Base-by-base conservation (phyloP, 306 rosid species). In the Trichosanthes cucumerina region DNA sequence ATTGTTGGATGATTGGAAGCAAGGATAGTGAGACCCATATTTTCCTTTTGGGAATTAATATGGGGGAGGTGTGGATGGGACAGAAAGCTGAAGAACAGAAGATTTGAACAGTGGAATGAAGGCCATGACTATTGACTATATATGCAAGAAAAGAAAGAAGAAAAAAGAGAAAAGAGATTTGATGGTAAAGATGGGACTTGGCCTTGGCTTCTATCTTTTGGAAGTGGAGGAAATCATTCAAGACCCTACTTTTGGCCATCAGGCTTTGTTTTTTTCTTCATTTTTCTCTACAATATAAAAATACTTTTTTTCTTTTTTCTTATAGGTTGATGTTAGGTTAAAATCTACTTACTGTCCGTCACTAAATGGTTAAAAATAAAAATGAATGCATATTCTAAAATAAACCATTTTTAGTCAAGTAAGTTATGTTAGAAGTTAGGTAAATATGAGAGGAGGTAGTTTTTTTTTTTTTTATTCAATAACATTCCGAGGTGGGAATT, bases 31-130 rank as follows among this genome's bases (percentile, higher is more conserved):
- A 89, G 96, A 84, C 91, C 91, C 96, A 90, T 90, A 88, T 88
- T 90, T 88, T 90, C 87, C 81, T 81, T 86, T 90, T 81, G 97
- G 38, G 91, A 90, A 88, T 64, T 34, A 64, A 64, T 90, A 84
- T 89, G 85, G 85, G 91, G 91, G 86, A 90, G 98, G 98, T 90
- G 31, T 33, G 49, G 74, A 66, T 66, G 96, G 94, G 97, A 93
- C 96, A 92, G 96, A 93, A 92, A 90, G 98, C 86, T 92, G 89
- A 83, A 90, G 93, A 92, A 94, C 98, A 90, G 96, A 94, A 87
- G 91, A 88, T 88, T 79, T 78, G 86, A 41, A 92, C 90, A 94
- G 97, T 91, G 39, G 7, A 82, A 83, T 63, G 82, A 93, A 86
- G 95, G 56, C 38, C 76, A 70, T 70, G 1, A 23, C 73, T 66